Base-by-base conservation (phyloP, 352 stramenopile genomes). In the Globisporangium camurandrum region DNA sequence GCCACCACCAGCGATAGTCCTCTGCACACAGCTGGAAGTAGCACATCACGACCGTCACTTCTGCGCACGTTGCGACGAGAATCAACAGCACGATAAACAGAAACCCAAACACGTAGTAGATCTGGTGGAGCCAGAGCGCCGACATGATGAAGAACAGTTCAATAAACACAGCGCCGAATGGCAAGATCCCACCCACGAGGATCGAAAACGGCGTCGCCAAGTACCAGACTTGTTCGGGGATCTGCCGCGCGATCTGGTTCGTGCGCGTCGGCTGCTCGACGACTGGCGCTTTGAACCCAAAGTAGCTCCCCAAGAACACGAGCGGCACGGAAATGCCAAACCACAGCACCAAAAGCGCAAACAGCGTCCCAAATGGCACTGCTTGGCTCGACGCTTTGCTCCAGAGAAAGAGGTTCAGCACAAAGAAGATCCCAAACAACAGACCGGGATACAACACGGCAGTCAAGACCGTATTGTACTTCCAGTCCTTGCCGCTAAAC, bases 91-190 rank as follows among this genome's bases (percentile, higher is more conserved):
- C 97, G 46, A 97, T 93, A 61, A 99, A 96, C 39, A 99, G 75
- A 67, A 99, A 99, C 46, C 97, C 96, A 71, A 99, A 99, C 31
- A 99, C 95, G 78, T 98, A 99, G 82, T 99, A 99, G 59, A 98
- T 97, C 84, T 98, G 93, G 74, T 99, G 92, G 44, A 99, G 68
- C 97, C 97, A 99, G 28, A 99, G 73, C 46, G 97, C 95, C 56
- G 86, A 97, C 95, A 99, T 99, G 71, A 99, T 99, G 79, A 99
- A 99, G 69, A 99, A 99, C 22, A 99, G 85, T 68, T 99, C 97
- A 58, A 99, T 98, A 69, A 98, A 99, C 37, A 99, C 95, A 8
- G 95, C 96, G 31, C 97, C 97, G 65, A 99, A 99, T 16, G 97
- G 97, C 22, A 99, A 67, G 38, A 99, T 94, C 46, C 97, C 97